Base-by-base conservation (phyloP, 345 rosid species). In the Adansonia digitata region DNA sequence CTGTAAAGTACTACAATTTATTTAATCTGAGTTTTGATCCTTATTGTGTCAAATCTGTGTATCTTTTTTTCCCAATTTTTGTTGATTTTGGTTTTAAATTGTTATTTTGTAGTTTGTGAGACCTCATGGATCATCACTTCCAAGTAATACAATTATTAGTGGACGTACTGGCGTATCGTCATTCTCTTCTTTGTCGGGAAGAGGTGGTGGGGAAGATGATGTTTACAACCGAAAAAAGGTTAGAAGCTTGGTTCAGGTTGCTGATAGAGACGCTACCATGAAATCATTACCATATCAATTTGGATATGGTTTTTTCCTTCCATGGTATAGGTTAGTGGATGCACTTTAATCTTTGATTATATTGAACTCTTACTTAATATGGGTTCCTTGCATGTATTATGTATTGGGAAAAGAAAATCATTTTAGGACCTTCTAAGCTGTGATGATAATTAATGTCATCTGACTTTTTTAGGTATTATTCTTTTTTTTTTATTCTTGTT, bases 301-400 rank as follows among this genome's bases (percentile, higher is more conserved):
- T 71, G 86, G 90, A 77, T 79, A 65, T 67, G 77, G 72, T 74
- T 81, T 78, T 83, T 82, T 83, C 3, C 86, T 84, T 61, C 85
- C 90, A 57, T 82, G 88, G 88, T 80, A 80, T 71, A 90, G 92
- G 97, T 89, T 62, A 83, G 93, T 86, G 18, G 37, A 43, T 31
- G 40, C 39, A 7, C 45, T 74, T 18, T 49, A 8, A 29, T 43
- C 14, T 42, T 15, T 42, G 40, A 26, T 7, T 26, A 57, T 24
- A 7, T 55, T 22, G 49, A 53, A 53, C 14, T 26, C 20, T 52
- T n/a, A 52, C 20, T 8, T n/a, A 4, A 24, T 7, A 51, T n/a
- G 8, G 26, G 66, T 62, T 62, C 42, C 67, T 62, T 35, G 40
- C 7, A 9, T 62, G 68, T 62, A 34, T 7, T 18, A 17, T 34